phyloP scores from a whole-genome alignment of 768 basidiomycete genomes.

The Pisolithus marmoratus region DNA sequence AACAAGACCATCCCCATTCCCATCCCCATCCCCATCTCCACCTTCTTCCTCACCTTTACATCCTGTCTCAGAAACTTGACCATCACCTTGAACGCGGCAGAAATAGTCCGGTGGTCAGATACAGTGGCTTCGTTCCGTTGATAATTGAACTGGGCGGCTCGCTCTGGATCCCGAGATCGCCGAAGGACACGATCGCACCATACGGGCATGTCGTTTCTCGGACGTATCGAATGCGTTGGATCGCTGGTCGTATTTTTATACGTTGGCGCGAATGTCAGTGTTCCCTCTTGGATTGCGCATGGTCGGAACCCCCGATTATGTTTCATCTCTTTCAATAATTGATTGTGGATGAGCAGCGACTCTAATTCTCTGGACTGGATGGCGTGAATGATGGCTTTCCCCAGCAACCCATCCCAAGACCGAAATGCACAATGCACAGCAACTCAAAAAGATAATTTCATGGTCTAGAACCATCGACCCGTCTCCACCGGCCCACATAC shows the following conservation, averaged over 20 bases:
- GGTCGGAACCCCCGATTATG: conserved; percentile 82
- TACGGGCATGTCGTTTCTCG: conserved; percentile 83
- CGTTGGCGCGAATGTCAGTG: conserved; percentile 80
- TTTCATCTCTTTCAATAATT: conserved; percentile 85
- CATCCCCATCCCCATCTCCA: conserved; percentile 46
- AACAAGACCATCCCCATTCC: conserved; percentile 27
- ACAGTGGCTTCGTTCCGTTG: conserved; percentile 79
- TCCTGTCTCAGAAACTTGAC: conserved; percentile 68
- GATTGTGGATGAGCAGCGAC: too few relatives aligned
- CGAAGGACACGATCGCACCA: conserved; percentile 97
- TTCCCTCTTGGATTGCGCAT: conserved; percentile 76
- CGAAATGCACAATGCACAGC: not conserved
- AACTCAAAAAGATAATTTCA: conserved; percentile 76
- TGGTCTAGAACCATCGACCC: conserved; percentile 93
- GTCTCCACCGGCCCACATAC: conserved; percentile 87
- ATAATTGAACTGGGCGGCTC: conserved; percentile 69
- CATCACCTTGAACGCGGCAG: conserved; percentile 66
- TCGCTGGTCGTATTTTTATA: conserved; percentile 90
- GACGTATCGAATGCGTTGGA: conserved; percentile 80
- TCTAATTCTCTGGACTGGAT: conserved; percentile 67
- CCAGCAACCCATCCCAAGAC: too few relatives aligned
- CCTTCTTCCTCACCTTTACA: conserved; percentile 50
- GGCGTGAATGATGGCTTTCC: conserved; percentile 53
- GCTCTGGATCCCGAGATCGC: conserved; percentile 48
- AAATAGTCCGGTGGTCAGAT: conserved; percentile 88